Base-by-base conservation (phyloP, 108 stramenopile genomes). In the Chaetoceros muelleri region DNA sequence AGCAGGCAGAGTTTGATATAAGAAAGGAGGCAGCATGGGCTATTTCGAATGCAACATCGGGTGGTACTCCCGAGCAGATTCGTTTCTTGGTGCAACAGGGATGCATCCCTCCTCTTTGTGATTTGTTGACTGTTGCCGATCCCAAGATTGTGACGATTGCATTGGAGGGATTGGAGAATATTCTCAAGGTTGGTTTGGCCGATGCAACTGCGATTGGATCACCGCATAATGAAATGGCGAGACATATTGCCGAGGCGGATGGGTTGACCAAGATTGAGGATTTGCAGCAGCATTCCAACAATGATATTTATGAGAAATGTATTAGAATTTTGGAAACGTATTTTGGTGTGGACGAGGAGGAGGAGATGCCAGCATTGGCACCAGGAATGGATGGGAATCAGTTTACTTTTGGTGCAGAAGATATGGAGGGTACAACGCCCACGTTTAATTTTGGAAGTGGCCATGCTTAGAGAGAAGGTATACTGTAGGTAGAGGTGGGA, bases 21-120 rank as follows among this genome's bases (percentile, higher is more conserved):
- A 67, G 93, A n/a, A 98, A 98, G 77, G 96, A 97, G 71, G 96
- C 96, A 10, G 96, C 95, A 20, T 98, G 98, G 98, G 95, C 95
- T 13, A 94, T 99, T 69, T 92, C 87, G 48, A 99, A 99, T 69
- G 98, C 96, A 29, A 98, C 96, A 0, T 85, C 85, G n/a, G 96
- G 98, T 28, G 98, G 98, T 24, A 96, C 79, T 48, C 71, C 74
- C 23, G 75, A 87, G 40, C 97, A 99, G 71, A 95, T 97, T 66
- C 89, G 88, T 57, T 87, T 94, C 59, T 72, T 98, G 40, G 96
- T 97, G 25, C 75, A 81, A 51, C 85, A 90, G 58, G 96, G 94
- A 25, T 95, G 93, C 80, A 96, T 98, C 64, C 77, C 82, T 25
- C 95, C 96, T 25, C 70, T 97, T 23, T 96, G 95, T 63, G 91